phyloP scores from a whole-genome alignment of 106 monocot species.

The Allium sativum region DNA sequence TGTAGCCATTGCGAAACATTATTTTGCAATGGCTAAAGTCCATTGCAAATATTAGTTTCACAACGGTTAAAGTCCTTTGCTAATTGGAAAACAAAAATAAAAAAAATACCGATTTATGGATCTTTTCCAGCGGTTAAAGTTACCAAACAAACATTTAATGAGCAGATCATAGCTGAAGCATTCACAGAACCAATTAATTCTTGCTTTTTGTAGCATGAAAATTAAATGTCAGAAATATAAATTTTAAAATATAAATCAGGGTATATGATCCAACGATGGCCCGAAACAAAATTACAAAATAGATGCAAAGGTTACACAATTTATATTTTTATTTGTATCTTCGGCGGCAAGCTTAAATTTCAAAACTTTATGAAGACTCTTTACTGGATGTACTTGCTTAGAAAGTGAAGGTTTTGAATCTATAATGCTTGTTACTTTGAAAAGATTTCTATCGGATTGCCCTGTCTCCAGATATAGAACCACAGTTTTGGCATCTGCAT shows the following conservation, averaged over 20 bases:
- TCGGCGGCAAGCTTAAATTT: conserved; percentile 32
- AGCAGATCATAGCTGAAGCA: neutral
- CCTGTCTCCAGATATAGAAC: conserved; percentile 5
- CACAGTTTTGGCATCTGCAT: conserved; percentile 15
- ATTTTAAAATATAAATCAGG: neutral
- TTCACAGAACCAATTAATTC: neutral
- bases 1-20: too few species aligned
- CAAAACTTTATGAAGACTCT: conserved; percentile 38
- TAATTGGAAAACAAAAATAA: too few species aligned
- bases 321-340: conserved; percentile 1
- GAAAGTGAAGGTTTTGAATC: conserved; percentile 19
- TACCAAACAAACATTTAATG: neutral
- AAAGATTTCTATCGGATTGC: conserved; percentile 21
- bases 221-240: neutral
- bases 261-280: neutral
- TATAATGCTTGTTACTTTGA: conserved; percentile 7
- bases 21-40: too few species aligned
- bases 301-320: neutral
- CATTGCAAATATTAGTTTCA: too few species aligned
- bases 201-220: neutral
- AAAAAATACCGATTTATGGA: too few species aligned
- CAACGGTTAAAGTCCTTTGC: too few species aligned
- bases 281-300: neutral
- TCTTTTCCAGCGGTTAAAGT: too few species aligned
- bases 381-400: conserved; percentile 31